Conservation (phyloP, 306 rosid genomes). For the Vigna hirtella region DNA sequence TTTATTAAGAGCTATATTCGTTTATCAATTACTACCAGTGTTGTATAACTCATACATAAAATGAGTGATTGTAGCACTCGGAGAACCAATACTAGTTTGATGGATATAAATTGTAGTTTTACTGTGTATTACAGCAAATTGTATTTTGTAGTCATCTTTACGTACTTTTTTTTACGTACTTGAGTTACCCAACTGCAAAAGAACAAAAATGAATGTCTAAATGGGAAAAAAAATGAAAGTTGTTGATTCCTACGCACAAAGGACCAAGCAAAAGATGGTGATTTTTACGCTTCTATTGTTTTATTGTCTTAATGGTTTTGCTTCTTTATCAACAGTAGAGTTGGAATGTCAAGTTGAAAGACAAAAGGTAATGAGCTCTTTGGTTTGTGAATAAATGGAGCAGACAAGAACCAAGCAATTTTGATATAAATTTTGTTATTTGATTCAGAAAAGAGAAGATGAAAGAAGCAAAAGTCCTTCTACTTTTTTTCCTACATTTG, state of each 20-base stretch:
- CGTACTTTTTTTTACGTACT: not conserved
- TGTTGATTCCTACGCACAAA: conserved; percentile 26
- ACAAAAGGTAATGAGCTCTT: not conserved
- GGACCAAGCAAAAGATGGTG: not conserved
- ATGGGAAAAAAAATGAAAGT: conserved; percentile 2
- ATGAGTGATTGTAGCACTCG: not conserved
- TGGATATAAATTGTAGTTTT: no score
- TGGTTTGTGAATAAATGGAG: not conserved
- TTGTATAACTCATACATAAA: not conserved
- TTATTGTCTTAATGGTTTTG: conserved; percentile 25
- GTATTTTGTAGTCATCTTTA: not conserved
- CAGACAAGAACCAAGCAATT: not conserved
- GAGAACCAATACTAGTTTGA: not conserved
- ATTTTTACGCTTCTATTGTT: conserved; percentile 28
- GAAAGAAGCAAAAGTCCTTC: not conserved
- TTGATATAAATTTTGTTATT: not conserved
- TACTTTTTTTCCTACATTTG: not conserved
- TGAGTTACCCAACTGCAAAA: not conserved
- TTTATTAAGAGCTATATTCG: not conserved
- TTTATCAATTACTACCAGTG: no score
- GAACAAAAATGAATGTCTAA: not conserved
- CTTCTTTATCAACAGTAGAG: conserved; percentile 10
- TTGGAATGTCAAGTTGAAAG: conserved; percentile 30
- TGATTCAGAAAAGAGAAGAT: not conserved
- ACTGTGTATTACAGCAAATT: no score